phyloP scores from a whole-genome alignment of 2,329 filamentous ascomycete species.

The Raffaelea ambrosiae region DNA sequence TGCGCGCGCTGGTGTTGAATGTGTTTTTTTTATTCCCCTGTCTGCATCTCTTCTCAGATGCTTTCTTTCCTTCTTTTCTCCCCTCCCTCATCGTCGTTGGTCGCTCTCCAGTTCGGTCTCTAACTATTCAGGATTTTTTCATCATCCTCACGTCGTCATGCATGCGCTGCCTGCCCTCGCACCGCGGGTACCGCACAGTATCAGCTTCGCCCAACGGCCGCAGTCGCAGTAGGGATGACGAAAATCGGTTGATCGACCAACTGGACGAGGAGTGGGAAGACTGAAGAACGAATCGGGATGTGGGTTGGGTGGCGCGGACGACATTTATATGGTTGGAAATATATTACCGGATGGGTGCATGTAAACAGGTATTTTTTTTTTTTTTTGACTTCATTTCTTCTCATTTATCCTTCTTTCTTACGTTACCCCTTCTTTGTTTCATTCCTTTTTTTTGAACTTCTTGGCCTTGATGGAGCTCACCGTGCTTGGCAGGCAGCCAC shows the following conservation, averaged over 20 bases:
- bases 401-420: too few relatives aligned
- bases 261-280: slow-evolving; percentile 97
- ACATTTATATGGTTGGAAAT: too few relatives aligned
- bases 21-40: background rate
- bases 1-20: too few relatives aligned
- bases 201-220: slow-evolving; percentile 43
- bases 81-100: too few relatives aligned
- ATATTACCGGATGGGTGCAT: too few relatives aligned
- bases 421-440: background rate
- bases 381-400: too few relatives aligned
- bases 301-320: too few relatives aligned
- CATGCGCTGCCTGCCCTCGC: slow-evolving; percentile 53
- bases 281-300: slow-evolving; percentile 20
- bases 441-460: background rate
- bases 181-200: slow-evolving; percentile 60
- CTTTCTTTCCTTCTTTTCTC: slow-evolving; percentile 13
- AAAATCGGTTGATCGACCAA: slow-evolving; percentile 91
- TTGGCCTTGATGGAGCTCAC: too few relatives aligned
- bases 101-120: too few relatives aligned
- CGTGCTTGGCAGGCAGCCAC: too few relatives aligned
- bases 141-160: slow-evolving; percentile 63
- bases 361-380: too few relatives aligned
- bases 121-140: slow-evolving; percentile 47
- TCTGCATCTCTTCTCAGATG: slow-evolving; percentile 24
- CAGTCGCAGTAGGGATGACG: slow-evolving; percentile 58